Base-by-base conservation (phyloP, 2,329 filamentous ascomycete genomes). In the Cryoendolithus antarcticus region DNA sequence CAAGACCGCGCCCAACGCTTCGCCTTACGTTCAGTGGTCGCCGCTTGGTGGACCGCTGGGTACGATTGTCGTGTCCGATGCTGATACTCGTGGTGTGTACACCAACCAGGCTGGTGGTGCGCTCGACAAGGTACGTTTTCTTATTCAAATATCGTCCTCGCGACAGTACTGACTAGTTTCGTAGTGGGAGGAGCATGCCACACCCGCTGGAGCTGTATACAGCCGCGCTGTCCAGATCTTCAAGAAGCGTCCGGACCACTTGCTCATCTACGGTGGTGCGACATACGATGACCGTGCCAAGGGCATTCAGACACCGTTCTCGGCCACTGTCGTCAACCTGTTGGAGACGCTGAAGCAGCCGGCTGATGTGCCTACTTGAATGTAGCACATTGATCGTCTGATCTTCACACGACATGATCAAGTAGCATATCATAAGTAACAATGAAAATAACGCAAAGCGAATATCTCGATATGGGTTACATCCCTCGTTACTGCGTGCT, bases 1-100 rank as follows among this genome's bases (percentile, higher is more conserved):
- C 38, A 67, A 63, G 12, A 65, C 61, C 1, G 51, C 62, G 9
- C 64, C 70, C 0, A 62, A 51, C 2, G 62, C 64, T 4, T 66
- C 63, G 2, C 71, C 71, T 0, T 73, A 74, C 45, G 62, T 69
- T 1, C 65, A 70, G 3, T 74, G 69, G 70, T 69, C 60, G 4
- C 56, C 65, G 1, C 62, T 62, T 3, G 70, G 69, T 8, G 62
- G 62, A 10, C 37, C 43, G 5, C 58, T 65, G 39, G 71, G 70
- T 2, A 73, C 67, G 1, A 63, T 74, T 38, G 65, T 71, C 8
- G 67, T 69, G 8, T 40, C 38, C 6, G 38, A 40, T 21, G 38
- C 38, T 30, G 38, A 40, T 33, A 40, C 35, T 30, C 38, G 38
- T 24, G 35, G 34, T 6, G 38, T 40, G 3, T 40, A 36, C 34